These are phyloP conservation scores for Naumovozyma baii DNA, from an alignment of 805 yeast genomes.

Conservation along the genomic window DNA sequence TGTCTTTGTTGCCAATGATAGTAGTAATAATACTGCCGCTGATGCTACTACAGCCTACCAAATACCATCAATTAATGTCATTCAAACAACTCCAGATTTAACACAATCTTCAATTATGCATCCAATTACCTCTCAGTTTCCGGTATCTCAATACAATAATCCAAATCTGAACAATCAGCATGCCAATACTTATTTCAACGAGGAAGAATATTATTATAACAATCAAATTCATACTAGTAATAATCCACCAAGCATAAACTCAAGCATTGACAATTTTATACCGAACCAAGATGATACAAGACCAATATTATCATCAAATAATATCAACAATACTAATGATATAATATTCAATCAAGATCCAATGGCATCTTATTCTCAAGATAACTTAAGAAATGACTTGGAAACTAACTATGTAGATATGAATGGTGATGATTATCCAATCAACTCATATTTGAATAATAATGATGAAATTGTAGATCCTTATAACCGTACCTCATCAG, in stretches of 20 bases:
- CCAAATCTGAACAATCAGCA: slow-evolving; percentile 2
- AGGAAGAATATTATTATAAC: slow-evolving; percentile 18
- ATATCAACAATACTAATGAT: slow-evolving; percentile 4
- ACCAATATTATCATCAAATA: slow-evolving; percentile 15
- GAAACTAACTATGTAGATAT: slow-evolving; percentile 26
- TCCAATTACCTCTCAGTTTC: slow-evolving; percentile 2
- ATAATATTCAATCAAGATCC: background rate
- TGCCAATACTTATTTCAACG: slow-evolving; percentile 13
- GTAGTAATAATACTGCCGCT: background rate
- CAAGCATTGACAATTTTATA: background rate
- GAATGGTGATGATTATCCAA: slow-evolving; percentile 30
- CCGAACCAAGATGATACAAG: slow-evolving; percentile 12
- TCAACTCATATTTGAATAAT: slow-evolving; percentile 27
- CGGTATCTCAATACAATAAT: slow-evolving; percentile 3
- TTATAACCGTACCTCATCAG: slow-evolving; percentile 8
- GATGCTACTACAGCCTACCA: background rate
- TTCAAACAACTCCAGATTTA: slow-evolving; percentile 20
- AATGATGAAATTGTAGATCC: slow-evolving; percentile 32
- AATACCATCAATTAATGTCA: slow-evolving; percentile 22
- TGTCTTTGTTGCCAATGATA: slow-evolving; percentile 9
- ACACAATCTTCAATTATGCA: slow-evolving; percentile 7
- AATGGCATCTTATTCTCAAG: background rate
- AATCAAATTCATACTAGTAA: slow-evolving; percentile 7
- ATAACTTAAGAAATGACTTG: slow-evolving; percentile 9
- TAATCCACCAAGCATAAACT: background rate